Evolutionary conservation across 2,329 filamentous ascomycete species (phyloP).

Genomic region (Epichloe bromicola): DNA sequence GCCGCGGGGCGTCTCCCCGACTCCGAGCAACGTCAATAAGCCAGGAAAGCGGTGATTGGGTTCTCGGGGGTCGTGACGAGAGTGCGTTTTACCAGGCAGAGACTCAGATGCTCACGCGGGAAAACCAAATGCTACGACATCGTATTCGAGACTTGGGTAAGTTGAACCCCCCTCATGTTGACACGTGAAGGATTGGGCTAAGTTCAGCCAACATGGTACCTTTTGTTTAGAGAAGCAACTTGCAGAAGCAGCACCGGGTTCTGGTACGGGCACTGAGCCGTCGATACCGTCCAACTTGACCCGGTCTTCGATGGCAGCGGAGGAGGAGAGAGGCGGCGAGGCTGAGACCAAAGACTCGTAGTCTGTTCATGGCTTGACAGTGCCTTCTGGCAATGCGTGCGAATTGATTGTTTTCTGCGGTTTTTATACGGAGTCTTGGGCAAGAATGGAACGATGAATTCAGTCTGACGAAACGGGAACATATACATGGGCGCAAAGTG

Average conservation of each 20-base stretch:
- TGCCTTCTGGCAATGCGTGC: not conserved
- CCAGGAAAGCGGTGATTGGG: constrained; percentile 46
- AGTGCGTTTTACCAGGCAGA: constrained; percentile 72
- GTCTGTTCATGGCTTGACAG: not conserved
- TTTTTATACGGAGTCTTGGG: not conserved
- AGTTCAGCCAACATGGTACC: not conserved
- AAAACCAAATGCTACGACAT: constrained; percentile 72
- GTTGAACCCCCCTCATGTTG: constrained; percentile 10
- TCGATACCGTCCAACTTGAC: constrained; percentile 35
- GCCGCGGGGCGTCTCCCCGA: constrained; percentile 42
- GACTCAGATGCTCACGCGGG: constrained; percentile 61
- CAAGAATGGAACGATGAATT: not conserved
- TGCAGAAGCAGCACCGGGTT: constrained; percentile 25
- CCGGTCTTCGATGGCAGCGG: constrained; percentile 31
- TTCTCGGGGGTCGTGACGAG: constrained; percentile 56
- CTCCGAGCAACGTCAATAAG: constrained; percentile 45
- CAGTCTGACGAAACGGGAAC: not conserved
- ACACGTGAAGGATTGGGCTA: not conserved
- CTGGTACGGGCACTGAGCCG: constrained; percentile 27
- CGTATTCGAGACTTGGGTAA: constrained; percentile 61
- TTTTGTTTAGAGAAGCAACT: constrained; percentile 35
- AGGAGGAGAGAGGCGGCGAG: constrained; percentile 17
- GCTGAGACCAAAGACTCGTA: constrained; percentile 10
- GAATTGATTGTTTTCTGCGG: not conserved
- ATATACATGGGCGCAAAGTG: not conserved